Conservation (phyloP, 2,329 filamentous ascomycete genomes). For the Sphaerulina populicola region DNA sequence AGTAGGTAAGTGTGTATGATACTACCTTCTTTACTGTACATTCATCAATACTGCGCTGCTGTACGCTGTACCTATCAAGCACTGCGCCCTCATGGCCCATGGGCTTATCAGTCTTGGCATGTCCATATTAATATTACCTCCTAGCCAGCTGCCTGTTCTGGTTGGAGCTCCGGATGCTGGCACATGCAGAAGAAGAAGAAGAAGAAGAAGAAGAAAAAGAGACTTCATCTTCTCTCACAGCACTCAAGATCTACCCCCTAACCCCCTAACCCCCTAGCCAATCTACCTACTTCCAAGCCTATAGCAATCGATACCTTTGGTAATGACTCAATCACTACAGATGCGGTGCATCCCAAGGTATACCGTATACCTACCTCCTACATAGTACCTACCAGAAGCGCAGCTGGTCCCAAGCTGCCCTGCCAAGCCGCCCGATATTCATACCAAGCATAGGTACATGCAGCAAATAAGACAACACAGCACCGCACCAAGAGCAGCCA, state of each 20-base stretch:
- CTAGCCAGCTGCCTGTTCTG: constrained; percentile 3
- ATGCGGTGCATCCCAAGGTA: no score
- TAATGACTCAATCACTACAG: background rate
- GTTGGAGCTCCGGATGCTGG: constrained; percentile 1
- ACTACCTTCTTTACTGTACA: no score
- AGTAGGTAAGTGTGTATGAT: no score
- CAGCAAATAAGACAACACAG: constrained; percentile 6
- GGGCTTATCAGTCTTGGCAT: background rate
- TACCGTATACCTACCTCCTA: no score
- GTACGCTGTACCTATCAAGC: background rate
- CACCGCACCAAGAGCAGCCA: background rate
- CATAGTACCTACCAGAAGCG: no score
- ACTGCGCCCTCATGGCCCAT: constrained; percentile 1
- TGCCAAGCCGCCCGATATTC: constrained; percentile 3
- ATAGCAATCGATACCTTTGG: background rate
- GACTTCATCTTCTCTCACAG: constrained; percentile 3
- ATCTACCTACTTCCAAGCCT: background rate
- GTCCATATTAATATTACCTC: background rate
- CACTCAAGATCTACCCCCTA: no score
- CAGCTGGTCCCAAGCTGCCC: background rate
- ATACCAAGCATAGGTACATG: background rate
- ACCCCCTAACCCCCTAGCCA: no score
- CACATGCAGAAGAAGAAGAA: background rate
- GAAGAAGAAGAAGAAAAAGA: no score
- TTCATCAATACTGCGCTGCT: no score